Base-by-base conservation (phyloP, 768 basidiomycete genomes). In the Leucogyrophana mollusca region DNA sequence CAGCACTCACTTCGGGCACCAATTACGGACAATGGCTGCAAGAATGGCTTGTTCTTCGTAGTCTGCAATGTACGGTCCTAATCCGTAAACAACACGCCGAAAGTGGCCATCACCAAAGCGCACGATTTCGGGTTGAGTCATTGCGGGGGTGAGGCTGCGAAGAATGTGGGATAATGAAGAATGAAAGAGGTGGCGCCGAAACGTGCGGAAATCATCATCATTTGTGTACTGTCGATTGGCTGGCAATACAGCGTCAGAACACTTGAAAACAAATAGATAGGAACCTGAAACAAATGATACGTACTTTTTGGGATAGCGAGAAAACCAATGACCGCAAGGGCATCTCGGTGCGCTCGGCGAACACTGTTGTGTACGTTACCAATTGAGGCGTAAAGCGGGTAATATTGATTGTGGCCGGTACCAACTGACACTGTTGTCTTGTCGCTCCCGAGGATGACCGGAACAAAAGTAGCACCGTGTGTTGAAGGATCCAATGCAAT, bases 341-440 rank as follows among this genome's bases (percentile, higher is more conserved):
- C 55, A 32, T 61, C 53, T 2, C 58, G 46, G 40, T 66, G 64
- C 18, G 32, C 30, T 17, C 21, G 16, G 14, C 48, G 50, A 8
- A 48, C 51, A 23, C 39, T 47, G 24, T 57, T 56, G 16, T 41
- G 33, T 4, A 57, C 43, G 23, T 53, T 53, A 0, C 56, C 58
- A 24, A 48, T 49, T 3, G 51, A 52, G 8, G 40, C 27, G 20
- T 58, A 58, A 13, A 58, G 25, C 2, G 57, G 55, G 36, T 55
- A 54, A 41, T 56, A 59, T 24, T 71, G 64, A 33, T 69, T 59
- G 37, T 72, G 63, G 0, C 69, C 66, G 0, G 70, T 73, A 0
- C 62, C 64, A 11, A 68, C 64, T 0, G 68, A 73, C 0, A 72
- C 67, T 0, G 69, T 72, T 0, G 68, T 73, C 45, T 73, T 73